Evolutionary conservation across 1,284 basidiomycete species (phyloP).

Genomic region (Moniliella sp.): DNA sequence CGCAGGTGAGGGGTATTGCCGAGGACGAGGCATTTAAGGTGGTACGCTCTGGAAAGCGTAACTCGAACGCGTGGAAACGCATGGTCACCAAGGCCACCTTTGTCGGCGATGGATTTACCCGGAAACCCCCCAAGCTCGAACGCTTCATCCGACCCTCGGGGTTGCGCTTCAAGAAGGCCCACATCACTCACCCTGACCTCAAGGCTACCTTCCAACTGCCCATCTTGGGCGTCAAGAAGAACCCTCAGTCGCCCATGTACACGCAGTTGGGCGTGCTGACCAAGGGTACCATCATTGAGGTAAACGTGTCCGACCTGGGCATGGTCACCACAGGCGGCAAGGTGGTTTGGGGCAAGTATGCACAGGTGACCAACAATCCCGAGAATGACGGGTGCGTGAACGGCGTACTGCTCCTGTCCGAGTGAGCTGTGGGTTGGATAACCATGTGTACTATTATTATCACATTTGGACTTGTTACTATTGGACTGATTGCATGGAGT

Average conservation of each 20-base stretch:
- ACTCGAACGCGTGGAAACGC: conserved; percentile 91
- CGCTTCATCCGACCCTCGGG: conserved; percentile 94
- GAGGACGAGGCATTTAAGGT: conserved; percentile 99
- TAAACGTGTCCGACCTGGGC: conserved; percentile 53
- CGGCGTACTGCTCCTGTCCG: conserved; percentile 1
- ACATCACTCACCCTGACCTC: conserved; percentile 91
- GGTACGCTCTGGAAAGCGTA: conserved; percentile 88
- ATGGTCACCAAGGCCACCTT: conserved; percentile 99
- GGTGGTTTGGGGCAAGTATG: conserved; percentile 58
- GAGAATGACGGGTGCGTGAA: conserved; percentile 27
- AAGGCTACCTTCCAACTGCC: conserved; percentile 97
- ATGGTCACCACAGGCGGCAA: conserved; percentile 98
- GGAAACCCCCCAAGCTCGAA: conserved; percentile 98
- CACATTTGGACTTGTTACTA: too few species aligned
- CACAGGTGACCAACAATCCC: conserved; percentile 51
- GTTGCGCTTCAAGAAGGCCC: conserved; percentile 87
- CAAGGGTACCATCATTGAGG: conserved; percentile 93
- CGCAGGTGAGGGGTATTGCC: conserved; percentile 89
- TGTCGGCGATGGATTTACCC: conserved; percentile 88
- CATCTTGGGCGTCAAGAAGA: conserved; percentile 96
- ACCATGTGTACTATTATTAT: too few species aligned
- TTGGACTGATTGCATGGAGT: too few species aligned
- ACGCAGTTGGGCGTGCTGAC: conserved; percentile 73
- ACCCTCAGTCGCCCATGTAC: conserved; percentile 94
- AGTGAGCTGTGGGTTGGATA: too few species aligned